Evolutionary conservation across 2,329 filamentous ascomycete species (phyloP).

Genomic region (Epichloe sylvatica): DNA sequence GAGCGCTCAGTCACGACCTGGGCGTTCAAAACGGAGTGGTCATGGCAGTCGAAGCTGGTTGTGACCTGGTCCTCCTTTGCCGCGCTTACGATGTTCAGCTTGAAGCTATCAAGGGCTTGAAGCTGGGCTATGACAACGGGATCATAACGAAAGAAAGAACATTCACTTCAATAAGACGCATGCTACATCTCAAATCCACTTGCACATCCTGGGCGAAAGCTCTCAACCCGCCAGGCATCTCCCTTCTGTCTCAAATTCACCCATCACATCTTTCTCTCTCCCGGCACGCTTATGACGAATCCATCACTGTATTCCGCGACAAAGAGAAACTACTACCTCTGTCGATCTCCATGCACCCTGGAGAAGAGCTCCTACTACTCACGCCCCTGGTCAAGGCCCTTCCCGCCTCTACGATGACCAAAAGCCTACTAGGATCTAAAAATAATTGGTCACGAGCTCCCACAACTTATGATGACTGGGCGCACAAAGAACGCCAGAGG

Average conservation of each 20-base stretch:
- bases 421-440: conserved; percentile 47
- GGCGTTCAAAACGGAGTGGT: conserved; percentile 94
- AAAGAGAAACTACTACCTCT: conserved; percentile 75
- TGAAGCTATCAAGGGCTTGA: conserved; percentile 81
- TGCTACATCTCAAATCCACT: conserved; percentile 66
- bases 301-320: conserved; percentile 85
- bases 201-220: conserved; percentile 88
- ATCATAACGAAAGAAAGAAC: conserved; percentile 74
- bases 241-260: conserved; percentile 65
- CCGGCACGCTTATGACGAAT: conserved; percentile 75
- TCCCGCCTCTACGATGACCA: conserved; percentile 75
- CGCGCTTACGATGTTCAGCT: conserved; percentile 78
- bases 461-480: conserved; percentile 39
- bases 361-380: conserved; percentile 78
- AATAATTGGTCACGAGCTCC: conserved; percentile 20
- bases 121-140: conserved; percentile 77
- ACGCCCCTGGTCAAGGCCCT: conserved; percentile 84
- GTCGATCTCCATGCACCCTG: conserved; percentile 63
- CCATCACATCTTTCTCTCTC: conserved; percentile 71
- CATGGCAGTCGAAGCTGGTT: conserved; percentile 94
- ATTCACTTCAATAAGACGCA: conserved; percentile 62
- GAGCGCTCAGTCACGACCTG: conserved; percentile 85
- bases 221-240: conserved; percentile 70
- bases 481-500: conserved; percentile 41
- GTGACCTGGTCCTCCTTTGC: conserved; percentile 80